Evolutionary conservation across 2,329 filamentous ascomycete genomes (phyloP), one percentile per base, ranked within the genome.

Genomic region (Dissoconium aciculare): DNA sequence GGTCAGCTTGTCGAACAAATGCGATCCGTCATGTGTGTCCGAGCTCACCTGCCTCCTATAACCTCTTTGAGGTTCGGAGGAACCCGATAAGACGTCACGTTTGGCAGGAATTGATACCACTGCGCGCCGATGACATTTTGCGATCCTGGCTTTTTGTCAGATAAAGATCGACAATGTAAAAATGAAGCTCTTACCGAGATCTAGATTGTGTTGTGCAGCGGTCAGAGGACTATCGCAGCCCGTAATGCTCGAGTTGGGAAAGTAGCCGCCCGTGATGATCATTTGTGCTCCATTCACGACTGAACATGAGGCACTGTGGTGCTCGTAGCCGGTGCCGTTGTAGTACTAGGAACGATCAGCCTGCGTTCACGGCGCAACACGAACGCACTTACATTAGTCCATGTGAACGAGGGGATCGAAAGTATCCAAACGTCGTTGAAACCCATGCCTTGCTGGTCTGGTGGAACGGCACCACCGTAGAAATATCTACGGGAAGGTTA

Each of bases 341-440:
- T 58, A 50, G 17, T 27, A 51, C 51, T 9, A 62, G 64, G 33
- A 61, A 67, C 41, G 64, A 58, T 38, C 67, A 68, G 17, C 16
- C 8, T 32, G 15, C 15, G 11, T 14, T 19, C 15, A 19, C 17
- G 5, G 16, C 11, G 13, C 13, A 14, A 17, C 11, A 11, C 12
- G n/a, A 11, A 17, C 12, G 11, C 10, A 29, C 33, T 11, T 17
- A 36, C 34, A 6, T 33, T 17, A 38, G 74, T 67, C 72, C 72
- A 78, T 3, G 59, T 67, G 49, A 77, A 78, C 2, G 68, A 66
- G 1, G 72, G 73, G 11, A 78, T 56, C 5, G 65, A 64, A 12
- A 77, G 58, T 32, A 76, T 67, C 43, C 73, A 77, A 32, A 69
- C 60, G 51, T 77, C 71, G 43, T 74, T 68, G 43, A 62, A 75